Evolutionary conservation across 1,284 basidiomycete species (phyloP), one percentile per base, ranked within the genome.

Genomic region (Schizophyllum amplum): DNA sequence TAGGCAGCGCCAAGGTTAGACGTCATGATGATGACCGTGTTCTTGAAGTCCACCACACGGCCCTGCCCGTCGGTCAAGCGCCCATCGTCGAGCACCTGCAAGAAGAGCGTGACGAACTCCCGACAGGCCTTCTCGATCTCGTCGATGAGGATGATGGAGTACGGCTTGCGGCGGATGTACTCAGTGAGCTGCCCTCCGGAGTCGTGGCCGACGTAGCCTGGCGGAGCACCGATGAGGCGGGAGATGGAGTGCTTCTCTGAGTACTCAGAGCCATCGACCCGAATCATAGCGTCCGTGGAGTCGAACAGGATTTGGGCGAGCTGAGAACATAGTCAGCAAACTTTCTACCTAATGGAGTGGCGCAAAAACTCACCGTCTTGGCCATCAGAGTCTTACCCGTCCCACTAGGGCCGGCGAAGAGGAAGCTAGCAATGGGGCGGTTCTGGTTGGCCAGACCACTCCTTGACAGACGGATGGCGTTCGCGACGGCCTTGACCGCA

Each of bases 61-160:
- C 90, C 90, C 70, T 92, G 89, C 7, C 89, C 87, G 64, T 98
- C 95, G 17, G 94, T 97, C 61, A 98, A 77, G 54, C 86, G 84
- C n/a, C 95, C 95, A 65, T 98, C 96, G 65, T 98, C 95, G 57
- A 98, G 82, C 33, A 98, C 90, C 72, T 98, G 95, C 17, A 98
- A 76, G 71, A 98, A 91, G 51, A 98, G 79, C 47, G 92, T 95
- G 62, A 94, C 85, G 60, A 98, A 94, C 72, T 95, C 92, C 57
- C 82, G 83, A 60, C 86, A 86, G 4, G 93, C 91, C 72, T 97
- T 97, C 70, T 97, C 94, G 57, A 97, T 87, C 72, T 92, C 88
- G 67, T 91, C 89, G 64, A 92, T 85, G 61, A 92, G 77, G 54
- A 92, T 78, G 65, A 92, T 91, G 57, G 80, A 83, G 67, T 92